These are phyloP conservation scores for Phaeosphaeria sp. DNA, from an alignment of 2,329 filamentous ascomycete species.

Conservation along the genomic window DNA sequence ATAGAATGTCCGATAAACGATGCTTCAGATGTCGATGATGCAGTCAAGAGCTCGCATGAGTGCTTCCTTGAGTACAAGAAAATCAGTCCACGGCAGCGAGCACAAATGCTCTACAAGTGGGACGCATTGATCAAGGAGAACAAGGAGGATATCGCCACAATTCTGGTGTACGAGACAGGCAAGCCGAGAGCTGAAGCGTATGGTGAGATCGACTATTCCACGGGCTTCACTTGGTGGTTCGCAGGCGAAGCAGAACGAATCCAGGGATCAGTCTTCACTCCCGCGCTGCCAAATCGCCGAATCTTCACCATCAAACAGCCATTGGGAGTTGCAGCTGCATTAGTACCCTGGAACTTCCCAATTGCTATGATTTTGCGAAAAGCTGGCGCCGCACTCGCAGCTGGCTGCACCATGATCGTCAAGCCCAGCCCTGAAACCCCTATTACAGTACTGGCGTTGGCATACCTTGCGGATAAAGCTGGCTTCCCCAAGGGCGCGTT, in stretches of 20 bases:
- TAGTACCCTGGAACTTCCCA: constrained; percentile 78
- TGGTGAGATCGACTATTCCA: constrained; percentile 61
- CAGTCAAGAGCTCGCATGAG: constrained; percentile 65
- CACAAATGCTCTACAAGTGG: constrained; percentile 70
- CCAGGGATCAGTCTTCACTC: constrained; percentile 66
- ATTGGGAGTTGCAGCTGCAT: constrained; percentile 70
- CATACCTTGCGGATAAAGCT: constrained; percentile 48
- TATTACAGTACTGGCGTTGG: constrained; percentile 48
- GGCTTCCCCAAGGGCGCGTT: constrained; percentile 65
- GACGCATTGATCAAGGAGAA: constrained; percentile 69
- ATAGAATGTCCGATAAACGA: constrained; percentile 56
- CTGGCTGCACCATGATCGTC: constrained; percentile 75
- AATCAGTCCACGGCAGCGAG: constrained; percentile 65
- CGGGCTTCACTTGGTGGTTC: constrained; percentile 65
- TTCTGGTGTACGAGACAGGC: constrained; percentile 67
- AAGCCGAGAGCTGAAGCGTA: constrained; percentile 61
- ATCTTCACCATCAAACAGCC: constrained; percentile 78
- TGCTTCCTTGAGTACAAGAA: constrained; percentile 68
- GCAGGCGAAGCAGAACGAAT: constrained; percentile 67
- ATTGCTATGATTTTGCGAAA: constrained; percentile 73
- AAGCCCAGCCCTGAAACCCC: constrained; percentile 52
- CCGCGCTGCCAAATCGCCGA: constrained; percentile 67
- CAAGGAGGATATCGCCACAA: constrained; percentile 67
- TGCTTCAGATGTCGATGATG: constrained; percentile 66
- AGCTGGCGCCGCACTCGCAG: constrained; percentile 71